Percentiles rank a stretch among this genome's conserved stretches.
These are phyloP conservation scores for Syncephalastrum racemosum DNA, from an alignment of 371 early-diverging fungal genomes.

Conservation along the genomic window DNA sequence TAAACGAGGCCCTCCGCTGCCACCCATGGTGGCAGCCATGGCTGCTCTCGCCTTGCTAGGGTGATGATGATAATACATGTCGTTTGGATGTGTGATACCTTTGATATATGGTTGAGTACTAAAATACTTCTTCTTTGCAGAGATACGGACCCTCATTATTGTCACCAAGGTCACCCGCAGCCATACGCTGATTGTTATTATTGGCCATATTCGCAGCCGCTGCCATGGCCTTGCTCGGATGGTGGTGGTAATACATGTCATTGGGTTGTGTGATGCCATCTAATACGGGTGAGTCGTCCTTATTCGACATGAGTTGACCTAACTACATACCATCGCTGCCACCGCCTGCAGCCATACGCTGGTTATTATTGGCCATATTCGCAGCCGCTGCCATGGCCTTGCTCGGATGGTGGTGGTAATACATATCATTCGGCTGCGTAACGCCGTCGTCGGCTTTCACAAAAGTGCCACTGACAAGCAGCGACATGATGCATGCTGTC, in stretches of 20 bases:
- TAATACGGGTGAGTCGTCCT: no score
- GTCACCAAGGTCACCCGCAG: no score
- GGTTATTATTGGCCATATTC: no score
- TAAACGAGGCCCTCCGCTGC: no score
- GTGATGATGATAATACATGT: conserved; percentile 24
- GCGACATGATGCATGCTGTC: not conserved
- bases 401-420: conserved; percentile 21
- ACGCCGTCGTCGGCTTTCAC: not conserved
- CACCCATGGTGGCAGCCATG: conserved; percentile 6
- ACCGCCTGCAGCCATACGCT: no score
- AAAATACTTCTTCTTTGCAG: no score
- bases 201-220: conserved; percentile 1
- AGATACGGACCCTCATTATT: no score
- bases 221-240: conserved; percentile 21
- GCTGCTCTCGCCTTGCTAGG: conserved; percentile 15
- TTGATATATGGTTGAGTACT: no score
- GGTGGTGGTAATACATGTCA: conserved; percentile 25
- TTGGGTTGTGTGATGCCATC: not conserved
- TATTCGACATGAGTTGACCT: no score
- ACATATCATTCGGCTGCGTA: conserved; percentile 19
- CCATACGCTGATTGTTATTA: no score
- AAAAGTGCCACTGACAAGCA: no score
- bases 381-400: conserved; percentile 13
- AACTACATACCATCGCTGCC: no score
- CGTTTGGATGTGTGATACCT: conserved; percentile 1